phyloP scores from a whole-genome alignment of 768 basidiomycete genomes.

The Mycena polygramma region DNA sequence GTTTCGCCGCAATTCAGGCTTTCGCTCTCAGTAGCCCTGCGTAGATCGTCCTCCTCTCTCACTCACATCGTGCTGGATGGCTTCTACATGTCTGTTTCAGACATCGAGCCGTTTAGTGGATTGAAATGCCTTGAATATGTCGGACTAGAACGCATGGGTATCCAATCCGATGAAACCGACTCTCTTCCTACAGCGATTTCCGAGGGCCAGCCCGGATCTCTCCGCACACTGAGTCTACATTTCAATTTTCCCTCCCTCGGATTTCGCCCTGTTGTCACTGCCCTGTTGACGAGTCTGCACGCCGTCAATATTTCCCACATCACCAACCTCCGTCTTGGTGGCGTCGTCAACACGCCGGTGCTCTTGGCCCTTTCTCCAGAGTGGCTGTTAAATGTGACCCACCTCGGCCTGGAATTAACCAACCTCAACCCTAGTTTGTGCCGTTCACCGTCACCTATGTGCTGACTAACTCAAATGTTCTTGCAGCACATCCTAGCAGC shows the following conservation, averaged over 20 bases:
- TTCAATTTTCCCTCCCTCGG: constrained; percentile 13
- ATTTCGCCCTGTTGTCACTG: constrained; percentile 4
- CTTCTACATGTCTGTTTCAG: constrained; percentile 7
- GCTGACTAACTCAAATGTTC: not conserved
- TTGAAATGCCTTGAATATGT: not conserved
- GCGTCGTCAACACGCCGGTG: constrained; percentile 2
- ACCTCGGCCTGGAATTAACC: constrained; percentile 20
- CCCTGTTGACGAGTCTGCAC: not conserved
- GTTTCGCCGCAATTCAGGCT: not conserved
- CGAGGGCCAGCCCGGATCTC: not conserved
- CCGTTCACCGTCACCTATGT: not conserved
- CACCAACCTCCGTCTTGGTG: constrained; percentile 26
- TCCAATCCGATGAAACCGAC: not conserved
- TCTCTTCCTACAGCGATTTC: not conserved
- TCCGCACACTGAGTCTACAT: constrained; percentile 23
- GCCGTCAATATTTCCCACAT: constrained; percentile 3
- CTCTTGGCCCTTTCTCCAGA: constrained; percentile 7
- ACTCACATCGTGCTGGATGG: constrained; percentile 26
- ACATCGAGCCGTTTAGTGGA: constrained; percentile 20
- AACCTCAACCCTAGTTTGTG: constrained; percentile 25
- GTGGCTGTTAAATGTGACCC: constrained; percentile 19
- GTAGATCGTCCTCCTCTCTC: constrained; percentile 12
- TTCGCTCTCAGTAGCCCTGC: constrained; percentile 7
- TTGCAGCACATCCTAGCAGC: not conserved
- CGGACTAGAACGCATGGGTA: too few relatives aligned